Evolutionary conservation across 1,284 basidiomycete genomes (phyloP), one percentile per base, ranked within the genome.

Genomic region (Anthracocystis walkeri): DNA sequence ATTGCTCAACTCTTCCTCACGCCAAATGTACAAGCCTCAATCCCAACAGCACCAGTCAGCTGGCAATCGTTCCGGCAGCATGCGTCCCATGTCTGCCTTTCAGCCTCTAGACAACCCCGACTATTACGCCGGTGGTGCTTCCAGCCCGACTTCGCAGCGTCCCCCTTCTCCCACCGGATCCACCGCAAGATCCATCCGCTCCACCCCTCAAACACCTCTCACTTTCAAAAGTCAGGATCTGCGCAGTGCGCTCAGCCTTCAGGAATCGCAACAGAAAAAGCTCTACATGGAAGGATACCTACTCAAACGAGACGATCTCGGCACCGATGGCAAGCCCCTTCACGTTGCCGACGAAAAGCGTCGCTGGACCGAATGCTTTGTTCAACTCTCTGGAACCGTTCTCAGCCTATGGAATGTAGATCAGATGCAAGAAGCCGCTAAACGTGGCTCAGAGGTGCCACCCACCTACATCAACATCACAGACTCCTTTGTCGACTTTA

Each of bases 391-490:
- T 46, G 95, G 95, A 6, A 97, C 94, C 8, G 95, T 93, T 8
- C 89, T 97, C 60, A 95, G 93, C 79, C 88, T 93, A 45, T 95
- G 93, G 93, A 92, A 93, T 84, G 94, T 94, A 90, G 89, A 89
- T 78, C 89, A 91, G 75, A 91, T 95, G 64, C 90, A 92, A 70
- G 90, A 92, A 85, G 93, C 93, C 5, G 93, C 90, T 77, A 90
- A 89, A 78, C 87, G 90, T 75, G 93, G 93, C 10, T 90, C 87
- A 71, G 92, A 95, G 86, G 92, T 93, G 5, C 93, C 93, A 5
- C 93, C 93, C 12, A 88, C 90, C 7, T 95, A 94, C 85, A 89
- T 93, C 82, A 95, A 95, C 86, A 89, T 91, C 63, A 94, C 92
- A 11, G 93, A 95, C 86, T 92, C 92, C 58, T 87, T 88, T 16